Evolutionary conservation across 345 rosid genomes (phyloP).

Genomic region (Gynandropsis gynandra): DNA sequence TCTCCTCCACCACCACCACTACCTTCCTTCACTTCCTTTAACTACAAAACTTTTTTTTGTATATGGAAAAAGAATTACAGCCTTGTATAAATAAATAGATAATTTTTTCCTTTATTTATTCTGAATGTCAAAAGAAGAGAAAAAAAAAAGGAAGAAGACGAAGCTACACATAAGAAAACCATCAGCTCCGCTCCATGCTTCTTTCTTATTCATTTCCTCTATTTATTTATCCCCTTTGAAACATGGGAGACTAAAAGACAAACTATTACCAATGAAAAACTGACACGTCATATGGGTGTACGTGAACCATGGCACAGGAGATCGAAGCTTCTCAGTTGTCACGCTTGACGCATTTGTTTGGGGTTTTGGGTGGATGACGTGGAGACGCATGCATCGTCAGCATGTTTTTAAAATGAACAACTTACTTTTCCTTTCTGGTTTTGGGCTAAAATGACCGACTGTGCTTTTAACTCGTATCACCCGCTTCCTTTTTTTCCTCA

Average conservation of each 20-base stretch:
- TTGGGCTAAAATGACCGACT: constrained; percentile 20
- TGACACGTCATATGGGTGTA: constrained; percentile 20
- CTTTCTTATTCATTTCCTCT: constrained; percentile 13
- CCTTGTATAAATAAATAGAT: constrained; percentile 19
- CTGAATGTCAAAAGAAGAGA: constrained; percentile 26
- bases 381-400: constrained; percentile 45
- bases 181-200: constrained; percentile 16
- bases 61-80: constrained; percentile 15
- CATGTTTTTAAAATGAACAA: constrained; percentile 22
- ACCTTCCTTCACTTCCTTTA: constrained; percentile 26
- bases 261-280: constrained; percentile 20
- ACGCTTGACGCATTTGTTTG: constrained; percentile 44
- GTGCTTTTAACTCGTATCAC: too few species aligned
- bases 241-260: constrained; percentile 13
- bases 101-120: constrained; percentile 11
- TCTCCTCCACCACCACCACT: constrained; percentile 30
- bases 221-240: constrained; percentile 11
- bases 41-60: constrained; percentile 22
- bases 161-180: constrained; percentile 25
- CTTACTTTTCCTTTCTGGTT: constrained; percentile 24
- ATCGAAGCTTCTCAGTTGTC: constrained; percentile 28
- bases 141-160: constrained; percentile 20
- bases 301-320: constrained; percentile 12
- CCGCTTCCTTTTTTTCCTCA: too few species aligned
- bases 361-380: constrained; percentile 47